Percentiles rank a stretch among this genome's conserved stretches.
phyloP scores from a whole-genome alignment of 2,329 filamentous ascomycete genomes.

The Chaetomium sp. region DNA sequence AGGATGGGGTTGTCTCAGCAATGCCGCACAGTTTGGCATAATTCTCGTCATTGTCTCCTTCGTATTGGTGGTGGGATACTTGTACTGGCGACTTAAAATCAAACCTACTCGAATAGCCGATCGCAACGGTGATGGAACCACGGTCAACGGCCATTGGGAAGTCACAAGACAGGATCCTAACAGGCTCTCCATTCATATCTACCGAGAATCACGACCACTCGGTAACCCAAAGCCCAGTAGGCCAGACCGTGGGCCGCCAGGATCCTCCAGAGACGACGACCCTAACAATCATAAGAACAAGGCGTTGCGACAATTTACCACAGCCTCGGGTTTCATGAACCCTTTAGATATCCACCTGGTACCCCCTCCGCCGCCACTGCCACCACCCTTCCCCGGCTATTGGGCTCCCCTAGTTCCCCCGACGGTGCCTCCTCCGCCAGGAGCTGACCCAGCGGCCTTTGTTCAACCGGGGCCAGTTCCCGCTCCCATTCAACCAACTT shows the following conservation, averaged over 20 bases:
- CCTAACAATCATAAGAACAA: not conserved
- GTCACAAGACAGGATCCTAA: not conserved
- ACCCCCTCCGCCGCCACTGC: conserved; percentile 3
- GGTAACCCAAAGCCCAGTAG: not conserved
- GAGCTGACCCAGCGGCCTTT: not conserved
- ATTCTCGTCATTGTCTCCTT: conserved; percentile 4
- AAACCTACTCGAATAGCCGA: not conserved
- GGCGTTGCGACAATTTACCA: not conserved
- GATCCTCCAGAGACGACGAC: not conserved
- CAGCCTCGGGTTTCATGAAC: not conserved
- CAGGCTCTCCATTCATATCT: conserved; percentile 9
- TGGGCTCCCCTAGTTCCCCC: not conserved
- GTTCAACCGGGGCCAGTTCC: not conserved
- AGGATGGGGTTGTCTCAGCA: conserved; percentile 10
- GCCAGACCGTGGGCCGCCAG: not conserved
- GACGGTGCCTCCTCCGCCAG: not conserved
- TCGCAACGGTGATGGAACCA: not conserved
- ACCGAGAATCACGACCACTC: not conserved
- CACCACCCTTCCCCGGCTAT: not conserved
- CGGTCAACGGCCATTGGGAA: not conserved
- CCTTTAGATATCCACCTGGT: conserved; percentile 6
- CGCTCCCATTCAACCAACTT: not conserved
- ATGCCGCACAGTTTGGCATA: conserved; percentile 12
- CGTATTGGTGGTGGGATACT: not conserved
- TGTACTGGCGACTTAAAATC: conserved; percentile 13